Base-by-base conservation (phyloP, 371 early-diverging fungal genomes). In the Zychaea mexicana region DNA sequence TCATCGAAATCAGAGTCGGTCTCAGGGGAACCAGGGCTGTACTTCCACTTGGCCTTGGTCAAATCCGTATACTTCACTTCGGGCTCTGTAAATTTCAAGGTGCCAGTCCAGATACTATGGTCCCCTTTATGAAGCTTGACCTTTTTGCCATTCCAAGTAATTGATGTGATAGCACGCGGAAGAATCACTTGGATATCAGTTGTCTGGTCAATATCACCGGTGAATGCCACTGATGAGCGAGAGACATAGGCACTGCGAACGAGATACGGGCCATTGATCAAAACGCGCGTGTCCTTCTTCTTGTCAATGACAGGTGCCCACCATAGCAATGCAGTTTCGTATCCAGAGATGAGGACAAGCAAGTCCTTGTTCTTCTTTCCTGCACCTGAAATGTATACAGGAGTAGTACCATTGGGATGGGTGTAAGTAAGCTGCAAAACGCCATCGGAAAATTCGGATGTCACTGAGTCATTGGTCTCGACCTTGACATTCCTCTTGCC, bases 231-330 rank as follows among this genome's bases (percentile, higher is more conserved):
- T 0, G 53, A 61, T 0, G 45, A 57, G 1, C 54, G 62, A 3
- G 38, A 24, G 13, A 69, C 54, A 13, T 27, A 27, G 28, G 69
- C 70, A 22, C 60, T 52, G 36, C 70, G 70, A n/a, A 69, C 70
- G 21, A 69, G 62, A 39, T 69, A 69, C 2, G 70, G 70, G 6
- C 70, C 70, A 5, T 65, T 38, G 22, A 69, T 61, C 31, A 69
- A 38, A 10, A 65, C 66, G 21, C 64, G 58, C 13, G 19, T 13
- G 8, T n/a, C 22, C 8, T 49, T 1, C 8, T 32, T 24, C 12
- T 53, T 46, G 1, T 39, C 27, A 19, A 61, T 36, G 15, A 33
- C 17, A n/a, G 70, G 70, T 1, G 70, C 65, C 70, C 66, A 65
- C 62, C 64, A 69, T 17, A 33, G 60, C 6, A 39, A 33, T 13